Evolutionary conservation across 2,329 filamentous ascomycete species (phyloP).

Genomic region (Ascochyta rabiei): DNA sequence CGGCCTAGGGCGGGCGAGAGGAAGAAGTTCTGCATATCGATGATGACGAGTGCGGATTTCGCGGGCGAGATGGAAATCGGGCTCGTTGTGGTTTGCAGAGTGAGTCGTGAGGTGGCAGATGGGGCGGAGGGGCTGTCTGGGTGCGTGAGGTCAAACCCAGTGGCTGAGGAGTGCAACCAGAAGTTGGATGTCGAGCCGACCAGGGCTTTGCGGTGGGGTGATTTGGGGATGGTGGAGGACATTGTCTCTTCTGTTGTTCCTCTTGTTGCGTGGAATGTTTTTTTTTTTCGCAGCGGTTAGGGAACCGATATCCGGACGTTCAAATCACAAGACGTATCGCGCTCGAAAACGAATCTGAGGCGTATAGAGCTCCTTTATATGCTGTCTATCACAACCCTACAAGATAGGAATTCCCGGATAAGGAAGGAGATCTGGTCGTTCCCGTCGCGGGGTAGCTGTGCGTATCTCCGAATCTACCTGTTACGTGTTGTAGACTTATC

Average conservation of each 20-base stretch:
- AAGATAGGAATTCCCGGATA: conserved; percentile 10
- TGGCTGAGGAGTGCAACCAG: conserved; percentile 53
- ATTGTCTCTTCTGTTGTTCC: background rate
- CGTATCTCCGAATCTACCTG: conserved; percentile 14
- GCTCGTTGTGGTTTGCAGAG: conserved; percentile 32
- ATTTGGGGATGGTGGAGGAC: background rate
- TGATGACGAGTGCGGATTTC: conserved; percentile 49
- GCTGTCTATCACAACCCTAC: background rate
- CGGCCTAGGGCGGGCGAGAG: conserved; percentile 38
- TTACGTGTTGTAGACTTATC: background rate
- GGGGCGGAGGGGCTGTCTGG: conserved; percentile 24
- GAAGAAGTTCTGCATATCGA: conserved; percentile 56
- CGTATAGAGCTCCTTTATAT: background rate
- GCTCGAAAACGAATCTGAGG: too few relatives aligned
- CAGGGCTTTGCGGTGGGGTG: conserved; percentile 39
- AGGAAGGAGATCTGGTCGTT: conserved; percentile 19
- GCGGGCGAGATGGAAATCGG: conserved; percentile 44
- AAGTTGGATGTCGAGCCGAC: conserved; percentile 52
- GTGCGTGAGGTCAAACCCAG: conserved; percentile 56
- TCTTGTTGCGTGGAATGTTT: too few relatives aligned
- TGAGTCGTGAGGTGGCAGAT: conserved; percentile 26
- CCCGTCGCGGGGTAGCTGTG: conserved; percentile 23
- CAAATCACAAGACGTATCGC: too few relatives aligned
- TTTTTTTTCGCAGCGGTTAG: too few relatives aligned
- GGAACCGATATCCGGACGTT: too few relatives aligned